Evolutionary conservation across 331 rosid species (phyloP), one percentile per base, ranked within the genome.

Genomic region (Stylosanthes scabra): DNA sequence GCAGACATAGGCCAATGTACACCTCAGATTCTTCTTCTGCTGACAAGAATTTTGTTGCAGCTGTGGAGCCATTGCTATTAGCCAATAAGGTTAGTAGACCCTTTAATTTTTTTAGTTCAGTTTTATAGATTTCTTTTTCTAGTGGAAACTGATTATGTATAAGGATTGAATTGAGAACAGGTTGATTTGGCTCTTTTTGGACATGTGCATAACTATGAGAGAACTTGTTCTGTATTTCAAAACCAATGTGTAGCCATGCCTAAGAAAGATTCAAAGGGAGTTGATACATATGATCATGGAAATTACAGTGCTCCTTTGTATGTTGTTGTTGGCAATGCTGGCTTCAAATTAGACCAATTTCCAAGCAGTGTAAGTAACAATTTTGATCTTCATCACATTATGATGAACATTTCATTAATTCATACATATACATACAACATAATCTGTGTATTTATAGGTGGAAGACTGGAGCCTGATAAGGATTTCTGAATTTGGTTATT

Each of bases 1-100:
- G 80, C 91, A 93, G 96, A 61, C 97, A 93, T 73, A 93, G 98
- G 70, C 97, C 90, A 0, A 91, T 93, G 95, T 93, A 93, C 81
- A 57, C 81, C 29, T 88, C 98, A 25, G 0, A 57, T 65, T 6
- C 8, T 5, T 37, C 51, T 0, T 11, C 29, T 16, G 15, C 60
- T 27, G 95, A 88, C 69, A 0, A 8, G 0, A 20, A 9, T 0
- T 91, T 93, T 51, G 64, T 52, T 16, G 2, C 45, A 12, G 83
- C 72, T 39, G 92, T 93, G 49, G 98, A 93, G 75, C 92, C 97
- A 45, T 80, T 93, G 76, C 70, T 93, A 11, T 50, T 81, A 9
- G 9, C 74, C n/a, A 85, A 82, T 68, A 88, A 91, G 88, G 98
- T 81, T 57, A 67, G 39, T 34, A 20, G 25, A 20, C 25, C 25